A percentile compares a stretch with the other conserved stretches of the same genome.
phyloP scores from a whole-genome alignment of 73 alveolate genomes.

The Stentor coeruleus region DNA sequence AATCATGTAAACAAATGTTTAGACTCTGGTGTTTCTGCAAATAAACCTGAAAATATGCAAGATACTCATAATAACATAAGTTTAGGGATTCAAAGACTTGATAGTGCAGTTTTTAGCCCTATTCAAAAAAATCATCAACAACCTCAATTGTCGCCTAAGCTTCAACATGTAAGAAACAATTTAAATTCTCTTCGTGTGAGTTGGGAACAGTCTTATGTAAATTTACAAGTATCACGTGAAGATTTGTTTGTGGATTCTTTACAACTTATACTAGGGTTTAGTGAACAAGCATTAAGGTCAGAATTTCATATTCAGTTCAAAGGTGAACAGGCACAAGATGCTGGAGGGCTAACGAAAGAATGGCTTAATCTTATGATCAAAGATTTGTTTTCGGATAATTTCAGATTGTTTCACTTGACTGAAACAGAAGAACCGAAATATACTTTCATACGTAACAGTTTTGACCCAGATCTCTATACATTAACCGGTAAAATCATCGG shows the following conservation, averaged over 20 bases:
- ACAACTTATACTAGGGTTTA: slow-evolving; percentile 34
- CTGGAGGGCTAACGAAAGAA: slow-evolving; percentile 81
- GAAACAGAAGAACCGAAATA: slow-evolving; percentile 45
- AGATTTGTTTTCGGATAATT: slow-evolving; percentile 47
- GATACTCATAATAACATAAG: too few relatives aligned
- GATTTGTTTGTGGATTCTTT: slow-evolving; percentile 62
- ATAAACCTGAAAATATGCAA: too few relatives aligned
- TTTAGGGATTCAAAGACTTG: too few relatives aligned
- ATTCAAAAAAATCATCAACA: too few relatives aligned
- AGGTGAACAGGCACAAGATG: slow-evolving; percentile 71
- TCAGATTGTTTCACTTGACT: slow-evolving; percentile 56
- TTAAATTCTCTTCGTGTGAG: too few relatives aligned
- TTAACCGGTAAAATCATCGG: slow-evolving; percentile 76
- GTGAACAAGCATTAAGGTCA: slow-evolving; percentile 46
- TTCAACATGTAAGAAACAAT: too few relatives aligned
- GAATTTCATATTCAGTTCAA: slow-evolving; percentile 62
- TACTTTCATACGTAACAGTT: not conserved
- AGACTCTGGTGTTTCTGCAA: too few relatives aligned
- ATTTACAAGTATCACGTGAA: slow-evolving; percentile 36
- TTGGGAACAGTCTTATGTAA: not conserved
- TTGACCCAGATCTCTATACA: slow-evolving; percentile 21
- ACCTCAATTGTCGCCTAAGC: too few relatives aligned
- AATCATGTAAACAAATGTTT: too few relatives aligned
- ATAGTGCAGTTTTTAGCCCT: too few relatives aligned
- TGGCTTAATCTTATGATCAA: slow-evolving; percentile 62